phyloP scores from a whole-genome alignment of 2,329 filamentous ascomycete genomes.

The Neospermospora avenae region DNA sequence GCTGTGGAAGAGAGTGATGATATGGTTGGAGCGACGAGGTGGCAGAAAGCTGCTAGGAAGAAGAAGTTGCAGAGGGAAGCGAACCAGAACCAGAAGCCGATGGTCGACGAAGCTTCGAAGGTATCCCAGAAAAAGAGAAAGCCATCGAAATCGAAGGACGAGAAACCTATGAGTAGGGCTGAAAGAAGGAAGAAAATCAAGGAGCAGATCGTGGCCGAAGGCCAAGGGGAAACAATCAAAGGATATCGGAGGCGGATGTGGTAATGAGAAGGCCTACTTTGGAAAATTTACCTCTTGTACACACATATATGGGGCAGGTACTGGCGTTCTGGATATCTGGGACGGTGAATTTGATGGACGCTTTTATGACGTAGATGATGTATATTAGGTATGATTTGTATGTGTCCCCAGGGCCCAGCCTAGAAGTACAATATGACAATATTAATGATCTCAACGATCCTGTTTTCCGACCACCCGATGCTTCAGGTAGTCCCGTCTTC shows the following conservation, averaged over 20 bases:
- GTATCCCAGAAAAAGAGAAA: slow-evolving; percentile 51
- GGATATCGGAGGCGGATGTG: slow-evolving; percentile 54
- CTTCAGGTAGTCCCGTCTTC: not conserved
- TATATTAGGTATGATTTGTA: slow-evolving; percentile 11
- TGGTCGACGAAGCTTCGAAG: slow-evolving; percentile 35
- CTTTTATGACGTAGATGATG: not conserved
- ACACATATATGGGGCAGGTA: not conserved
- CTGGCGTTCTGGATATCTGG: not conserved
- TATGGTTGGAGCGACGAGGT: slow-evolving; percentile 26
- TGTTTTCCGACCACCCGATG: not conserved
- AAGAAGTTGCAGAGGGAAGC: slow-evolving; percentile 16
- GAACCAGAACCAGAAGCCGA: slow-evolving; percentile 4
- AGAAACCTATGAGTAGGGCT: slow-evolving; percentile 28
- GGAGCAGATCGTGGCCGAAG: slow-evolving; percentile 46
- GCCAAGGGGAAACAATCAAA: slow-evolving; percentile 41
- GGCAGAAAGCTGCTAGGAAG: slow-evolving; percentile 24
- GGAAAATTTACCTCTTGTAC: not conserved
- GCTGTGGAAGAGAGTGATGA: slow-evolving; percentile 9
- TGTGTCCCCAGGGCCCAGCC: slow-evolving; percentile 17
- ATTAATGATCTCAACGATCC: not conserved
- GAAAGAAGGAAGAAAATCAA: slow-evolving; percentile 54
- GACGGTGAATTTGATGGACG: not conserved
- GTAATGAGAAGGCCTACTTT: slow-evolving; percentile 32
- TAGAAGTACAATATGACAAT: slow-evolving; percentile 6
- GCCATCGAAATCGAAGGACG: slow-evolving; percentile 36